Conservation (phyloP, 2,329 filamentous ascomycete genomes). For the Stemphylium vesicarium region DNA sequence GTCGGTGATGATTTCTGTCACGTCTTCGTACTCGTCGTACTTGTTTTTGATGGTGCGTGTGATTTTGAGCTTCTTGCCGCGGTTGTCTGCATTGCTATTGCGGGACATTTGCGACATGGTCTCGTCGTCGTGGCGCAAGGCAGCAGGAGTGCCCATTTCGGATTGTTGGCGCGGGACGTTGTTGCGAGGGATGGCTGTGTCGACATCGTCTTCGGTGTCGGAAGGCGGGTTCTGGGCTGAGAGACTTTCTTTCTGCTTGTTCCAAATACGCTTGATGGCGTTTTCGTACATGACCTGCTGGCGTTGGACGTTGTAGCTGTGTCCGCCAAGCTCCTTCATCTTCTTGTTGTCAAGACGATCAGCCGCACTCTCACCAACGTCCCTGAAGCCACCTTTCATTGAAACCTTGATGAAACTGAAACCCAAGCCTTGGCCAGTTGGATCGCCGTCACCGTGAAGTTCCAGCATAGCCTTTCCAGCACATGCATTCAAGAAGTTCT, state of each 20-base stretch:
- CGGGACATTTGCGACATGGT: slow-evolving; percentile 63
- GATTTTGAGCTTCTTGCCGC: slow-evolving; percentile 74
- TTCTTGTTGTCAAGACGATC: slow-evolving; percentile 83
- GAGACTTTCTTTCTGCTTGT: slow-evolving; percentile 80
- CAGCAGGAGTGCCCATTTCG: slow-evolving; percentile 64
- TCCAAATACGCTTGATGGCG: slow-evolving; percentile 91
- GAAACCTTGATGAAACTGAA: slow-evolving; percentile 98
- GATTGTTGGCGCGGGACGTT: slow-evolving; percentile 59
- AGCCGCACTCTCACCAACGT: slow-evolving; percentile 85
- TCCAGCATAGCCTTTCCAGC: slow-evolving; percentile 96
- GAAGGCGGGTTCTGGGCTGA: slow-evolving; percentile 76
- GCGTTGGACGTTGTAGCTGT: slow-evolving; percentile 96
- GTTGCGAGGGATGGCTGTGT: slow-evolving; percentile 55
- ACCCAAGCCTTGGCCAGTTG: slow-evolving; percentile 88
- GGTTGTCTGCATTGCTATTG: slow-evolving; percentile 63
- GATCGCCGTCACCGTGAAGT: slow-evolving; percentile 92
- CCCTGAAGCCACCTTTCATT: slow-evolving; percentile 98
- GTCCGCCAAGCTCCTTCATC: slow-evolving; percentile 74
- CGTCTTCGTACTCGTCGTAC: slow-evolving; percentile 66
- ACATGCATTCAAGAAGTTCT: slow-evolving; percentile 93
- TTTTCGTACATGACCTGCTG: slow-evolving; percentile 93
- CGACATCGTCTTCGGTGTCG: slow-evolving; percentile 72
- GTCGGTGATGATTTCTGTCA: slow-evolving; percentile 61
- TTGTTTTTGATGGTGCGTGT: slow-evolving; percentile 69
- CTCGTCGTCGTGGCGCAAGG: slow-evolving; percentile 69